Evolutionary conservation across 75 land plant genomes (phyloP), one percentile per base, ranked within the genome.

Genomic region (Cryptomeria japonica): DNA sequence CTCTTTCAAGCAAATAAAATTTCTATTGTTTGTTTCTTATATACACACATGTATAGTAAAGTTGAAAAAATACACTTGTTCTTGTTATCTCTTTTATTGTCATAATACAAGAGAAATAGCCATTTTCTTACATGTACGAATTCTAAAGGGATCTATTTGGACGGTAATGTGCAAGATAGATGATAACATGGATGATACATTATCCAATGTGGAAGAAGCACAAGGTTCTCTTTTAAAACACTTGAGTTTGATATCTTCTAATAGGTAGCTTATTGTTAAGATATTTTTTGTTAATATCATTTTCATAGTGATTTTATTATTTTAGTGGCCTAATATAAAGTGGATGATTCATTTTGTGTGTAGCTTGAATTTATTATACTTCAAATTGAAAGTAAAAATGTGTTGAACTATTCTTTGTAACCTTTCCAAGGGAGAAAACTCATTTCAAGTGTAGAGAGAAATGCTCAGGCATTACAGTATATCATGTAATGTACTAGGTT

Each of bases 101-200:
- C 47, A 28, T 82, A 19, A 46, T 28, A 3, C 47, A 44, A 9
- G n/a, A 19, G 28, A 11, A 15, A 25, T 19, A 34, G 6, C 42
- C 42, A 79, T 44, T 44, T n/a, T n/a, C n/a, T n/a, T n/a, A n/a
- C n/a, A n/a, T n/a, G n/a, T n/a, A n/a, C n/a, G n/a, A n/a, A n/a
- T n/a, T n/a, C n/a, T n/a, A n/a, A n/a, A n/a, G n/a, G n/a, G n/a
- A n/a, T n/a, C n/a, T n/a, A n/a, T n/a, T n/a, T n/a, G 5, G 28
- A 82, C 12, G 51, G 49, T 82, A n/a, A 19, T 88, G 61, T 73
- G 80, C 91, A 95, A 95, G 95, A 95, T 95, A 88, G 96, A 95
- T 87, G 96, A 95, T 49, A 92, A 95, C 89, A 94, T 95, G 95
- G 96, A 94, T 34, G 94, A 95, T 83, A 91, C 96, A 42, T 56